Conservation (phyloP, 768 basidiomycete genomes). For the Suillus luteus region DNA sequence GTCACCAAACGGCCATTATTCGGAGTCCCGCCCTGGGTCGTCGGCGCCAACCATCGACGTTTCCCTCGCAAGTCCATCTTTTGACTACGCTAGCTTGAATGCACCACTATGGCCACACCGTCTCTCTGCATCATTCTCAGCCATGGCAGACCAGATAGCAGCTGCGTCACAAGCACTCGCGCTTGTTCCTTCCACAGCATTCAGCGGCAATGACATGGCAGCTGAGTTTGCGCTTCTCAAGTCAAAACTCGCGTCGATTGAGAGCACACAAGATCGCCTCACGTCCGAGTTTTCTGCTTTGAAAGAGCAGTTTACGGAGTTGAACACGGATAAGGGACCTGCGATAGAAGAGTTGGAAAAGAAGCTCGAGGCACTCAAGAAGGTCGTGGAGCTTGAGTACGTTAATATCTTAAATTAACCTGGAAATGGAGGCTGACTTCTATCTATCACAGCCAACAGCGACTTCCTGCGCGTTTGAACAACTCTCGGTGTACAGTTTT, state of each 20-base stretch:
- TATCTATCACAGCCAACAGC: slow-evolving; percentile 33
- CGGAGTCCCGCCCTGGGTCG: slow-evolving; percentile 16
- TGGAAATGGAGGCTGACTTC: not conserved
- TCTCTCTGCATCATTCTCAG: slow-evolving; percentile 39
- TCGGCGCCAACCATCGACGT: slow-evolving; percentile 24
- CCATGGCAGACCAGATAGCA: slow-evolving; percentile 44
- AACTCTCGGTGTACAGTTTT: slow-evolving; percentile 37
- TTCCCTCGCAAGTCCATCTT: slow-evolving; percentile 16
- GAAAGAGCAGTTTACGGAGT: slow-evolving; percentile 26
- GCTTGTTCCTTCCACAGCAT: slow-evolving; percentile 26
- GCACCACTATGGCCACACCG: slow-evolving; percentile 33
- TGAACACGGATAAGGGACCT: slow-evolving; percentile 21
- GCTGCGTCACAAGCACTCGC: slow-evolving; percentile 42
- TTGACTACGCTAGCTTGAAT: slow-evolving; percentile 9
- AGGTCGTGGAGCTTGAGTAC: slow-evolving; percentile 38
- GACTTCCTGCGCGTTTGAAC: slow-evolving; percentile 38
- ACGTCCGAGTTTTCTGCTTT: slow-evolving; percentile 33
- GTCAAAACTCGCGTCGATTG: slow-evolving; percentile 33
- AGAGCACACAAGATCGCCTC: slow-evolving; percentile 36
- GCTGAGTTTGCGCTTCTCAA: slow-evolving; percentile 23
- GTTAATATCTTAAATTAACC: slow-evolving; percentile 10
- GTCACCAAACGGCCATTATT: slow-evolving; percentile 7
- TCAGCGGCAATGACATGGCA: slow-evolving; percentile 18
- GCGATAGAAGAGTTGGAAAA: slow-evolving; percentile 37
- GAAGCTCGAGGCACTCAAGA: slow-evolving; percentile 35